Conservation (phyloP, 805 yeast species). For the Candida ficus region DNA sequence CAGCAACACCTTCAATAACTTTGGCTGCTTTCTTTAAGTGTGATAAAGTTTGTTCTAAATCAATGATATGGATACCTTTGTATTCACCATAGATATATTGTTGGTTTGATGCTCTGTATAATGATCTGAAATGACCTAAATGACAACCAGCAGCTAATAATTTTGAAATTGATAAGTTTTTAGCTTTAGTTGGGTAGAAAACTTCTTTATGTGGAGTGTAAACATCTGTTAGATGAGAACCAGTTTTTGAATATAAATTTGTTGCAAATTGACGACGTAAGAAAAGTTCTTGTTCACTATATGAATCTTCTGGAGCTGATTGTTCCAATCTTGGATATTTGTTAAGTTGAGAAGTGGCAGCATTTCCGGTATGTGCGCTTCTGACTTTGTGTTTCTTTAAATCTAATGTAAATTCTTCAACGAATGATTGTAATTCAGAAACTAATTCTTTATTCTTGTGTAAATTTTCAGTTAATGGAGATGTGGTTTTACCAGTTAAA, state of each 20-base stretch:
- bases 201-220: conserved; percentile 68
- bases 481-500: conserved; percentile 19
- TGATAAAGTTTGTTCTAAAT: conserved; percentile 75
- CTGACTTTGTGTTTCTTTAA: conserved; percentile 14
- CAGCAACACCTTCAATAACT: conserved; percentile 78
- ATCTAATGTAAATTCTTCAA: conserved; percentile 19
- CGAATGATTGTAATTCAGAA: conserved; percentile 16
- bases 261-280: conserved; percentile 68
- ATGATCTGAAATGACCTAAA: conserved; percentile 81
- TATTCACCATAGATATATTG: conserved; percentile 85
- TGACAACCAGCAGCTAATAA: conserved; percentile 92
- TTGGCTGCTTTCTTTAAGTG: conserved; percentile 77
- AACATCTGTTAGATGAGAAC: conserved; percentile 56
- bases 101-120: conserved; percentile 77
- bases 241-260: conserved; percentile 48
- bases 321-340: conserved; percentile 60
- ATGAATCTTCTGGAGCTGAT: conserved; percentile 57
- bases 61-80: conserved; percentile 87
- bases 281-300: conserved; percentile 71
- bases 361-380: neutral
- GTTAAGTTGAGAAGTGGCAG: conserved; percentile 8
- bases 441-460: conserved; percentile 18
- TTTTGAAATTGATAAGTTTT: conserved; percentile 59
- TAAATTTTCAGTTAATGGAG: conserved; percentile 12
- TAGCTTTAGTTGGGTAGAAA: conserved; percentile 49